Evolutionary conservation across 257 asterid genomes (phyloP), one percentile per base, ranked within the genome.

Genomic region (Penstemon barbatus): DNA sequence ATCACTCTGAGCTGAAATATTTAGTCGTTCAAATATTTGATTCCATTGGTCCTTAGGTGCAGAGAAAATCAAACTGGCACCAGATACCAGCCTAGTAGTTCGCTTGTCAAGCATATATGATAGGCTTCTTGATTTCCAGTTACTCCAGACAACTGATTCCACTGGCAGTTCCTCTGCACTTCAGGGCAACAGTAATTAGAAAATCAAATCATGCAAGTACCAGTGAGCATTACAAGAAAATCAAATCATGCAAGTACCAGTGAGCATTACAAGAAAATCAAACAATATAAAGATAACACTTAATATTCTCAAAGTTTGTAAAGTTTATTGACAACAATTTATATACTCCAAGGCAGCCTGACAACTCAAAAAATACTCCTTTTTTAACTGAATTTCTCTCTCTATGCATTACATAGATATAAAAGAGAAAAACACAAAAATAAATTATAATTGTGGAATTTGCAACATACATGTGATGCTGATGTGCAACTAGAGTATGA

Each of bases 61-160:
- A 57, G 96, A 82, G 63, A 62, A 86, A 37, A 91, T 71, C 80
- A 85, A 66, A 57, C 74, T 84, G 76, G 93, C 95, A 78, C 96
- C 96, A 57, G 97, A 82, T 71, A 86, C 80, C 72, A 91, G 79
- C 73, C 96, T 82, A 19, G 79, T 71, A 48, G 97, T 87, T 76
- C 94, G 84, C 78, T 81, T 85, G 80, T 89, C 88, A 63, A 89
- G 90, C 87, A 91, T 65, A 77, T 87, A 91, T 33, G 91, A 80
- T 66, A 91, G 79, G 77, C 85, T 77, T 73, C 83, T 84, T 39
- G 86, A 76, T 80, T 74, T 89, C 95, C 96, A 85, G 43, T 38
- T 53, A 55, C 70, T 82, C 95, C 93, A 89, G 73, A 62, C 67
- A 57, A 60, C 54, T 59, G 83, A 74, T 66, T 76, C 85, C 52